phyloP scores from a whole-genome alignment of 1,139 yeast species.

The Hansenula lynferdii region DNA sequence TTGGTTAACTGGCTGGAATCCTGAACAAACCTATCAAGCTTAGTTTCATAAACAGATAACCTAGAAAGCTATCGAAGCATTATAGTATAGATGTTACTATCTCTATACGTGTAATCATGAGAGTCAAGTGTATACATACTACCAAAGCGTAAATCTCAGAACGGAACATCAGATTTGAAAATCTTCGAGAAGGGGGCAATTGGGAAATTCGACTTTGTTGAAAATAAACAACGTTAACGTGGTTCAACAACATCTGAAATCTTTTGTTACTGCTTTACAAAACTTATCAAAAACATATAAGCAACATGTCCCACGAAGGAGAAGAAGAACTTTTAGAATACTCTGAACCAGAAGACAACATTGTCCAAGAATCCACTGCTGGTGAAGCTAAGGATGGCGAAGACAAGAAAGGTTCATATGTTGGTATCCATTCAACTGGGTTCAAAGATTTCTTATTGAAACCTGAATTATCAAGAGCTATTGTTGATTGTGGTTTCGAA shows the following conservation, averaged over 20 bases:
- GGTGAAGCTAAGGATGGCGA: slow-evolving; percentile 46
- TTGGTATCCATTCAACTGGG: slow-evolving; percentile 97
- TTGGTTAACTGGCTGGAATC: too few relatives aligned
- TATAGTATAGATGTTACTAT: not conserved
- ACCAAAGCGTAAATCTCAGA: not conserved
- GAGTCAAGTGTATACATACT: too few relatives aligned
- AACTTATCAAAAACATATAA: not conserved
- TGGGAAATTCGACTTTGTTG: not conserved
- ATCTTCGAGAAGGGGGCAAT: not conserved
- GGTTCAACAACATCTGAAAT: too few relatives aligned
- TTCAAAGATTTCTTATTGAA: slow-evolving; percentile 95
- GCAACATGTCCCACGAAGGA: slow-evolving; percentile 78
- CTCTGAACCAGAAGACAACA: slow-evolving; percentile 96
- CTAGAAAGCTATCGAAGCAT: too few relatives aligned
- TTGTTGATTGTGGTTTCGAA: slow-evolving; percentile 98
- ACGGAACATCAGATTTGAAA: not conserved
- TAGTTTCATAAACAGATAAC: too few relatives aligned
- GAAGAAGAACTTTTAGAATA: slow-evolving; percentile 99
- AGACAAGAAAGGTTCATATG: slow-evolving; percentile 96
- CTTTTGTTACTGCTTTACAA: too few relatives aligned
- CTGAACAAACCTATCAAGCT: too few relatives aligned
- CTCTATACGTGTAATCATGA: not conserved
- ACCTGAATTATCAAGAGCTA: slow-evolving; percentile 95
- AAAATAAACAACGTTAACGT: too few relatives aligned
- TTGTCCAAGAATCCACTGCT: slow-evolving; percentile 59